phyloP scores from a whole-genome alignment of 2,329 filamentous ascomycete genomes.

The Coniosporium tulheliwenetii region DNA sequence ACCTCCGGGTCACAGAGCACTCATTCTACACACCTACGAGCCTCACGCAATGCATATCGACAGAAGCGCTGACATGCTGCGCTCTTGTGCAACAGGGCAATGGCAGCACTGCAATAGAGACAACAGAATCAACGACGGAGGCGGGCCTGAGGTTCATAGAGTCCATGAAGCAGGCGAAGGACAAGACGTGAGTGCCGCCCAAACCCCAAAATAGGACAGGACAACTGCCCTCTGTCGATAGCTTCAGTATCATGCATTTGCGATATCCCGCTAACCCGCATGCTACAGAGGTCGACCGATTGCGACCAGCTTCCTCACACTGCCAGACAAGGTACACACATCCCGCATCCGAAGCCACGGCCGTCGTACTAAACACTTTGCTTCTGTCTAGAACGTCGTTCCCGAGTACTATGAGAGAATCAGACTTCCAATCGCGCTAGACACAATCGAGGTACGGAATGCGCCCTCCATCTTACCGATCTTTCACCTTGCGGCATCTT shows the following conservation, averaged over 20 bases:
- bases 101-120: constrained; percentile 29
- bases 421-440: constrained; percentile 62
- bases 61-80: constrained; percentile 2
- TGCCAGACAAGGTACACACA: constrained; percentile 40
- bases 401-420: constrained; percentile 66
- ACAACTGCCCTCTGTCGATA: constrained; percentile 1
- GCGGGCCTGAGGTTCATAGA: constrained; percentile 60
- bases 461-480: not conserved
- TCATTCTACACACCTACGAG: constrained; percentile 3
- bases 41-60: not conserved
- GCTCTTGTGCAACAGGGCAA: not conserved
- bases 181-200: constrained; percentile 60
- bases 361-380: too few species aligned
- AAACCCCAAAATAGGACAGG: not conserved
- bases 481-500: too few species aligned
- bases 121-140: constrained; percentile 50
- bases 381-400: too few species aligned
- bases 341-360: too few species aligned
- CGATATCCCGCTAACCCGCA: constrained; percentile 14
- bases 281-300: constrained; percentile 47
- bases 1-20: constrained; percentile 6
- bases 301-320: constrained; percentile 57
- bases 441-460: constrained; percentile 48
- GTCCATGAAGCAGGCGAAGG: constrained; percentile 57
- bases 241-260: not conserved